phyloP scores from a whole-genome alignment of 2,329 filamentous ascomycete genomes.

The Phaeosphaeria sp. region DNA sequence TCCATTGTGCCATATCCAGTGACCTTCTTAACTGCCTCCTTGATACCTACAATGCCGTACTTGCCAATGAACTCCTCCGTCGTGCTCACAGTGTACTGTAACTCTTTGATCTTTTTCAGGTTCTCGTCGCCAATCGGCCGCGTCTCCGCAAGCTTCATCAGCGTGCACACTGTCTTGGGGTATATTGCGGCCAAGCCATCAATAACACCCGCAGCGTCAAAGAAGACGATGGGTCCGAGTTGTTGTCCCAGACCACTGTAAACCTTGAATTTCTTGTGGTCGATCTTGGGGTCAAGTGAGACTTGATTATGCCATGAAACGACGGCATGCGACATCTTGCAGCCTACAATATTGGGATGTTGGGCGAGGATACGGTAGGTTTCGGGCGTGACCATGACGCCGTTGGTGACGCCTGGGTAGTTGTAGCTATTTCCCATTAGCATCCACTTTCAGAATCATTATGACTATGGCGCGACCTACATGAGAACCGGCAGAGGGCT shows the following conservation, averaged over 20 bases:
- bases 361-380: conserved; percentile 65
- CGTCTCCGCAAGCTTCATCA: conserved; percentile 60
- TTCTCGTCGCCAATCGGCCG: conserved; percentile 42
- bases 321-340: conserved; percentile 73
- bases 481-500: conserved; percentile 67
- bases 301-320: conserved; percentile 69
- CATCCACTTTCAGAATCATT: background rate
- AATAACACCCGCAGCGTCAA: conserved; percentile 70
- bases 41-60: conserved; percentile 69
- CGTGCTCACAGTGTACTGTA: conserved; percentile 67
- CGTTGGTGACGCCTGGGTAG: conserved; percentile 72
- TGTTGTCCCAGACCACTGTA: conserved; percentile 72
- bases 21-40: conserved; percentile 67
- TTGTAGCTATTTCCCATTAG: conserved; percentile 58
- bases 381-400: conserved; percentile 63
- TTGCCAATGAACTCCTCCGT: conserved; percentile 68
- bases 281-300: conserved; percentile 64
- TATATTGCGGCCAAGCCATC: conserved; percentile 71
- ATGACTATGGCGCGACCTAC: conserved; percentile 45
- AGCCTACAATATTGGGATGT: conserved; percentile 72
- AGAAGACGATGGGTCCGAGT: conserved; percentile 66
- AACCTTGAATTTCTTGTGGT: conserved; percentile 64
- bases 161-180: conserved; percentile 64
- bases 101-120: conserved; percentile 57
- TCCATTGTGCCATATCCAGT: conserved; percentile 65